Evolutionary conservation across 75 land plant species (phyloP), one percentile per base, ranked within the genome.

Genomic region (Picea sitchensis): DNA sequence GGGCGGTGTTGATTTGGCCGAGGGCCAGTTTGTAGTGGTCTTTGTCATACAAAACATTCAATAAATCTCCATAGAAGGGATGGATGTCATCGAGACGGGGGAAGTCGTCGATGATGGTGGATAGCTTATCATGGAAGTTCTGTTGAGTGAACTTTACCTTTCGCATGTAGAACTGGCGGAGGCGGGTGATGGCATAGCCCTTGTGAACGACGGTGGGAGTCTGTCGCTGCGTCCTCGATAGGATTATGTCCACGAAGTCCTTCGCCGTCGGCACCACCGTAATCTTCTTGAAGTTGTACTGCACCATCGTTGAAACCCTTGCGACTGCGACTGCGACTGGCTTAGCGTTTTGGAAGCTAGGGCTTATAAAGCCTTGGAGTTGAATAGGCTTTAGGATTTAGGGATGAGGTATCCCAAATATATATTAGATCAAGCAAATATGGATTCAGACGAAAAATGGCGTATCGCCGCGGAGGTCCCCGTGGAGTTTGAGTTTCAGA

Each of bases 11-110:
- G 20, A 95, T 82, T 84, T 95, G 98, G 30, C 96, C 98, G 18
- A 95, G 94, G 13, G 98, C 96, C 65, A 95, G 94, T 85, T 95
- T 95, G 90, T 95, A 95, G 60, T 95, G 98, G 71, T 95, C 98
- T 78, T 89, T 95, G 78, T 95, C 92, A 59, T 95, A 95, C 1
- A 95, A 84, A 3, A 94, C 96, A 79, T 95, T 92, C 58, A 95
- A 83, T 20, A 95, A 87, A 73, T 95, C 98, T 5, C 91, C 92
- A 76, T 95, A 95, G 80, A 95, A 95, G 20, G 98, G 98, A 61
- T 95, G 98, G 77, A 95, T 90, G 65, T 92, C 98, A 77, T 93
- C 98, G 4, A 95, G 67, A 30, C 94, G 88, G 14, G 96, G 98
- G 67, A 95, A 95, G 72, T 93, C 98, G 20, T 95, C 98, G 76